Conservation (phyloP, 208 protist species). For the Leptomonas seymouri region DNA sequence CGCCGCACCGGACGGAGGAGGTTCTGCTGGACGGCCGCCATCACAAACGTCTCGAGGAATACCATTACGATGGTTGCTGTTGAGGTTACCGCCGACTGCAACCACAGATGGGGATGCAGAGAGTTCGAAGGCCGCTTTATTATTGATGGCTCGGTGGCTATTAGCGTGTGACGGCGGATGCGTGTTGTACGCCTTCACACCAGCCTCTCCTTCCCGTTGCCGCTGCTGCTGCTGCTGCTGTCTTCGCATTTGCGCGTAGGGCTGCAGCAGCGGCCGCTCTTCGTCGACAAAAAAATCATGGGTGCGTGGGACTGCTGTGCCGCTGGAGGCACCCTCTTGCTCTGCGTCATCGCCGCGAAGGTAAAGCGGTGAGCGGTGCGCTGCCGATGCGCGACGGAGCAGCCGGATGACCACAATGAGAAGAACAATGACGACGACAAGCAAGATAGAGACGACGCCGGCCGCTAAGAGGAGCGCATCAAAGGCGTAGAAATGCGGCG, state of each 20-base stretch:
- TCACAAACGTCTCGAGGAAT: not conserved
- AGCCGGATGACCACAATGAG: not conserved
- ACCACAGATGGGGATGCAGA: not conserved
- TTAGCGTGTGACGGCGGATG: not conserved
- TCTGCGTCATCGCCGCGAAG: not conserved
- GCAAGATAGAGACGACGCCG: conserved; percentile 8
- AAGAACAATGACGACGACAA: conserved; percentile 1
- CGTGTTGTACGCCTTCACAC: not conserved
- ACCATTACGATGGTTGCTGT: not conserved
- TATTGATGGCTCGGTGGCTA: not conserved
- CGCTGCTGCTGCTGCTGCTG: too few relatives aligned
- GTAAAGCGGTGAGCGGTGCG: not conserved
- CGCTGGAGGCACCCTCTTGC: not conserved
- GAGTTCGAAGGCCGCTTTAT: not conserved
- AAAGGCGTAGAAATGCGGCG: not conserved
- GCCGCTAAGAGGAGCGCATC: conserved; percentile 13
- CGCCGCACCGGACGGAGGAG: too few relatives aligned
- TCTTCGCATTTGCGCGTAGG: not conserved
- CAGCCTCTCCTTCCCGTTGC: not conserved
- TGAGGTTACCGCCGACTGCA: not conserved
- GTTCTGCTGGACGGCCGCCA: not conserved
- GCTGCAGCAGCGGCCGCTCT: conserved; percentile 3
- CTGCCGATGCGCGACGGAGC: conserved; percentile 7
- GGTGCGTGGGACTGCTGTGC: not conserved
- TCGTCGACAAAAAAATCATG: not conserved